phyloP scores from a whole-genome alignment of 1,139 yeast genomes.

The Pneumocystis jirovecii region DNA sequence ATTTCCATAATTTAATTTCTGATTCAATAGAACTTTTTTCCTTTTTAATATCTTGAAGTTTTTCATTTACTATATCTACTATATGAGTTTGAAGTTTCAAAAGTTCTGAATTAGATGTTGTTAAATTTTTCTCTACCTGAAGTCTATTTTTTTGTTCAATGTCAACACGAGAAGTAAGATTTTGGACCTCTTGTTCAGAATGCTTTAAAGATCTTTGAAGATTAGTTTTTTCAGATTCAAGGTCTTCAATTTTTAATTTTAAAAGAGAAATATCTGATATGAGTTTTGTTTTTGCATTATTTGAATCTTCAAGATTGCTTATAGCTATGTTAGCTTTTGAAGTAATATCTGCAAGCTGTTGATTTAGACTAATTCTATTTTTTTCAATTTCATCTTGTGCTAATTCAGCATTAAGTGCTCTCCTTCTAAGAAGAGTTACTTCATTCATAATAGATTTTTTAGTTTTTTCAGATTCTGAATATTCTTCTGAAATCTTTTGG shows the following conservation, averaged over 20 bases:
- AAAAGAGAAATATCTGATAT: neutral
- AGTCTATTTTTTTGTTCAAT: constrained; percentile 1
- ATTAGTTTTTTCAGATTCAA: neutral
- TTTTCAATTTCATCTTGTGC: neutral
- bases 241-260: constrained; percentile 3
- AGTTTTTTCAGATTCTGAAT: neutral
- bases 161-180: neutral
- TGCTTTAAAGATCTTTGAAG: neutral
- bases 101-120: constrained; percentile 7
- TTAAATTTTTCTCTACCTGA: constrained; percentile 7
- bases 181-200: neutral
- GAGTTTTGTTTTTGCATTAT: neutral
- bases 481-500: neutral
- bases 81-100: constrained; percentile 3
- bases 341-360: neutral
- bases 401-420: neutral
- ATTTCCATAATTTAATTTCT: constrained; percentile 4
- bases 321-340: neutral
- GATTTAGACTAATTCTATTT: neutral
- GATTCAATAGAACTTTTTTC: constrained; percentile 2
- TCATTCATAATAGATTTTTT: neutral
- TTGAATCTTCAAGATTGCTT: neutral
- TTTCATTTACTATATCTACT: constrained; percentile 1
- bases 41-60: constrained; percentile 3
- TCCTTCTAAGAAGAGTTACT: neutral